A percentile compares a stretch with the other conserved stretches of the same genome.
These are phyloP conservation scores for Nemania bipapillata DNA, from an alignment of 2,329 filamentous ascomycete species.

Conservation along the genomic window DNA sequence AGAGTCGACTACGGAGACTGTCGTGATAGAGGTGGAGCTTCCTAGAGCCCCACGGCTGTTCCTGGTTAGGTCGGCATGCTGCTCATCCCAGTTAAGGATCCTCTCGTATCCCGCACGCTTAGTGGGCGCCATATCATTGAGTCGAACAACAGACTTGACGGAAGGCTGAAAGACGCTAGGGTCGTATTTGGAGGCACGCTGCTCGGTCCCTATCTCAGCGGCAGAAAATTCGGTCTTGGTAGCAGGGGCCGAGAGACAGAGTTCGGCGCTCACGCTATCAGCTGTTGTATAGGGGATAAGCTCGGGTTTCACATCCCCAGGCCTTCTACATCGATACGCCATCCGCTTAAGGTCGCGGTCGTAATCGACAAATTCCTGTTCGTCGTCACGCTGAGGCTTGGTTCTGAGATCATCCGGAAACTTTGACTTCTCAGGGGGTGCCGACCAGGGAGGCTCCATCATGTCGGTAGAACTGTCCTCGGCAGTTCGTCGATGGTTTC, in stretches of 20 bases:
- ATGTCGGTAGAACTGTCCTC: background rate
- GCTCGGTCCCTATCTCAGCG: slow-evolving; percentile 29
- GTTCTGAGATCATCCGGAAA: slow-evolving; percentile 30
- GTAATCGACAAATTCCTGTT: slow-evolving; percentile 37
- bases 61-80: background rate
- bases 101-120: slow-evolving; percentile 36
- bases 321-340: slow-evolving; percentile 32
- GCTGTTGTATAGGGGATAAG: slow-evolving; percentile 31
- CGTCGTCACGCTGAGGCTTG: slow-evolving; percentile 31
- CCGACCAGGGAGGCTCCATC: slow-evolving; percentile 34
- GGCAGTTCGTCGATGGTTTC: slow-evolving; percentile 40
- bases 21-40: slow-evolving; percentile 27
- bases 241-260: slow-evolving; percentile 48
- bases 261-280: slow-evolving; percentile 43
- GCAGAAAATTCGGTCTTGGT: slow-evolving; percentile 43
- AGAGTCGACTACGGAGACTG: slow-evolving; percentile 20
- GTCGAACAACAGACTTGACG: slow-evolving; percentile 33
- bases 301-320: slow-evolving; percentile 31
- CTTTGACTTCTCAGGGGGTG: slow-evolving; percentile 37
- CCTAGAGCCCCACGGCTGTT: background rate
- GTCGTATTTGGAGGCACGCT: slow-evolving; percentile 30
- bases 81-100: slow-evolving; percentile 33
- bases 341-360: slow-evolving; percentile 32
- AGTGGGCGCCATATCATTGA: slow-evolving; percentile 37
- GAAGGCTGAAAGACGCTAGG: slow-evolving; percentile 32